Evolutionary conservation across 495 filamentous ascomycete species (phyloP), one percentile per base, ranked within the genome.

Genomic region (Penicillium herquei): DNA sequence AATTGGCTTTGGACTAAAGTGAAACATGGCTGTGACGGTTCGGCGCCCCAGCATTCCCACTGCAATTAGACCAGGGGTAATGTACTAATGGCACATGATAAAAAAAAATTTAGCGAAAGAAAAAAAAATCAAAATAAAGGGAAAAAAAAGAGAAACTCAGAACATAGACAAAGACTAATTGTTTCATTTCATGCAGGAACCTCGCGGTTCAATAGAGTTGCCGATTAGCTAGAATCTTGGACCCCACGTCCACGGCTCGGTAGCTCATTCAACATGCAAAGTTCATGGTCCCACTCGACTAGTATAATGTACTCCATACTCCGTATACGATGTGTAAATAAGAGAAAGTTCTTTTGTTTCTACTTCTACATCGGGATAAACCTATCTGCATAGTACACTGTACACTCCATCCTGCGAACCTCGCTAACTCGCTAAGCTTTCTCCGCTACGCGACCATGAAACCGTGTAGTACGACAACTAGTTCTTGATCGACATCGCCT

Each of bases 1-100:
- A 16, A 35, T 30, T 51, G 16, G 35, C 21, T 40, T 32, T 34
- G 30, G 44, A 43, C 30, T 9, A 34, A 31, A 16, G 52, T 46
- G 65, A 68, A 68, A 68, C 65, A 63, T 63, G 65, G 59, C 62
- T 57, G 55, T 26, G 57, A 61, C 57, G 49, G 55, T 49, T 49
- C 55, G 53, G 33, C 45, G 57, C 55, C 49, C 54, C 41, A 57
- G 40, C 49, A 47, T 34, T 58, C 33, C 52, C 58, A 64, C 55
- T 57, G 49, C 21, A 54, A 45, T 54, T 54, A 54, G 41, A 26
- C 17, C 41, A 34, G 42, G 51, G 51, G 51, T 41, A 30, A 46
- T 26, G 11, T n/a, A 39, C 16, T 18, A 39, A 11, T 11, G 21
- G 13, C 32, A 52, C 26, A 13, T 44, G 18, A 30, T 21, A 44